Percentiles rank a stretch among this genome's conserved stretches.
These are phyloP conservation scores for Stemphylium beticola DNA, from an alignment of 2,329 filamentous ascomycete species.

Conservation along the genomic window DNA sequence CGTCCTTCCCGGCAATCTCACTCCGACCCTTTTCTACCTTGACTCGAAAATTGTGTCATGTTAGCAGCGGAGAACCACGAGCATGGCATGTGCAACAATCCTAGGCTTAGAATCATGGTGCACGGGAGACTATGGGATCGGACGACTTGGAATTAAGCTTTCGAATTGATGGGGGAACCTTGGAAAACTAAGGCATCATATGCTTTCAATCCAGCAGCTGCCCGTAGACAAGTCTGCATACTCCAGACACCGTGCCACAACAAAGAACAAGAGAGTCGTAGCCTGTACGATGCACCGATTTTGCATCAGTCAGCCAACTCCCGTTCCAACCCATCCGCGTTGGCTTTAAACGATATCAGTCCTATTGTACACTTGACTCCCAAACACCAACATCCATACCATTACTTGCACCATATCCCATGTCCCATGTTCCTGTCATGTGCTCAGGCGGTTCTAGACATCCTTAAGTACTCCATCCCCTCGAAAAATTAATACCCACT, in stretches of 20 bases:
- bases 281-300: neutral
- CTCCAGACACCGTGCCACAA: neutral
- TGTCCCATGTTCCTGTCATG: neutral
- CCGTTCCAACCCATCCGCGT: too few relatives aligned
- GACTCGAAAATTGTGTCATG: too few relatives aligned
- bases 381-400: neutral
- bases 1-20: too few relatives aligned
- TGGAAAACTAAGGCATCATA: neutral
- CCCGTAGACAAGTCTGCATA: neutral
- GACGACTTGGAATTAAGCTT: neutral
- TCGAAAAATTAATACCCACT: constrained; percentile 40
- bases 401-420: neutral
- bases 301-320: too few relatives aligned
- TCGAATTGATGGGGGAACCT: neutral
- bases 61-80: too few relatives aligned
- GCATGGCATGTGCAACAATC: too few relatives aligned
- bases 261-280: neutral
- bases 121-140: too few relatives aligned
- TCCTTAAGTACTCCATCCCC: constrained; percentile 44
- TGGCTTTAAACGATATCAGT: too few relatives aligned
- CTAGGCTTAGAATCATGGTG: too few relatives aligned
- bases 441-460: constrained; percentile 19
- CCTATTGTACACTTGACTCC: too few relatives aligned
- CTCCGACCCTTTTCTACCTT: too few relatives aligned
- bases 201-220: constrained; percentile 5